Percentiles rank a stretch among this genome's conserved stretches.
Conservation (phyloP, 352 stramenopile genomes). For the Phytophthora citrophthora region DNA sequence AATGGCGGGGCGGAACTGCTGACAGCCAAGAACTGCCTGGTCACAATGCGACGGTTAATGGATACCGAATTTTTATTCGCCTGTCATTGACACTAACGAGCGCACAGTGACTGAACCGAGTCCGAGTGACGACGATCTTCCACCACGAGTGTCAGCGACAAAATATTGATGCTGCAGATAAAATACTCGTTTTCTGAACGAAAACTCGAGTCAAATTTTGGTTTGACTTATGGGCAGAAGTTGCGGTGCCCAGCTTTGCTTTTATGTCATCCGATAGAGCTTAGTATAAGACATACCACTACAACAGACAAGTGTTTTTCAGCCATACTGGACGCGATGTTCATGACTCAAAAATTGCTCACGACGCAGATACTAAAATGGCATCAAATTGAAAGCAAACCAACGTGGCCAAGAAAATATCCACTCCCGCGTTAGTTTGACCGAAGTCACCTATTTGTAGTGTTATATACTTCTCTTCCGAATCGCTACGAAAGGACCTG, state of each 20-base stretch:
- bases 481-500: too few relatives aligned
- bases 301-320: too few relatives aligned
- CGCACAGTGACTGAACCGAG: slow-evolving; percentile 4
- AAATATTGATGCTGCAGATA: slow-evolving; percentile 10
- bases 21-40: slow-evolving; percentile 12
- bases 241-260: not conserved
- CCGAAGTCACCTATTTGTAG: too few relatives aligned
- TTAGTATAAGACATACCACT: too few relatives aligned
- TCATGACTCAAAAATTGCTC: too few relatives aligned
- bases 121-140: not conserved
- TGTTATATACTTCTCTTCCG: too few relatives aligned
- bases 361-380: too few relatives aligned
- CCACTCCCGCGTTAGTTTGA: too few relatives aligned
- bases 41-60: slow-evolving; percentile 19
- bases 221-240: not conserved
- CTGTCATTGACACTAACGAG: slow-evolving; percentile 11
- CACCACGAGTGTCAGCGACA: slow-evolving; percentile 5
- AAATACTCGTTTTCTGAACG: not conserved
- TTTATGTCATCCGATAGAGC: too few relatives aligned
- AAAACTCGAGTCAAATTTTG: slow-evolving; percentile 3
- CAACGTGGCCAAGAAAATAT: too few relatives aligned
- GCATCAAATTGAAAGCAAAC: too few relatives aligned
- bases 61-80: slow-evolving; percentile 23
- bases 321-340: too few relatives aligned
- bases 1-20: slow-evolving; percentile 3